Evolutionary conservation across 305 asterid genomes (phyloP), one percentile per base, ranked within the genome.

Genomic region (Fraxinus dipetala): DNA sequence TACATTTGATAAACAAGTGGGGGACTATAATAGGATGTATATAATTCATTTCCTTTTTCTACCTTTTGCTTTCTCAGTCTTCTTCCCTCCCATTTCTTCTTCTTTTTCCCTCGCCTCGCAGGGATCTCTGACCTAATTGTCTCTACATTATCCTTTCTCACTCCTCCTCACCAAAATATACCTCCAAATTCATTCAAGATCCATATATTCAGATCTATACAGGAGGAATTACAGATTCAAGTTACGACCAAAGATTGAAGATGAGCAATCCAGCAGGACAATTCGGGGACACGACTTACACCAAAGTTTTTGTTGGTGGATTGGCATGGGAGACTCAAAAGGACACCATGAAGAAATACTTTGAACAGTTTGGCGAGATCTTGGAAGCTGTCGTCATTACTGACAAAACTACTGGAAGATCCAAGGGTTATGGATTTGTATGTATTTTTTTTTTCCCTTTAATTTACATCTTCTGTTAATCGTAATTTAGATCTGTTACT

Each of bases 281-380:
- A 87, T 95, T 94, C 77, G 98, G 99, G 31, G 99, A 95, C 61
- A 95, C 99, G 1, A 95, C 98, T 0, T 91, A 94, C 87, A 95
- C 98, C 6, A 95, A 95, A 86, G 96, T 95, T 69, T 95, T 95
- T 74, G 99, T 95, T 22, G 99, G 99, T 2, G 99, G 99, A 0
- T 86, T 95, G 86, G 99, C 99, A 28, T 95, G 99, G 99, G 99
- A 95, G 90, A 94, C 99, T 51, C 99, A 94, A 81, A 95, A 95
- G 89, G 99, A 95, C 61, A 95, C 98, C 63, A 95, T 95, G 99
- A 93, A 90, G 90, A 90, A 87, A 16, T 96, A 96, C 90, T 96
- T 96, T 79, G 92, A 96, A 80, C 99, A 96, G 87, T 96, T 96
- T 77, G 99, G 99, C 74, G 98, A 96, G 75, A 96, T 96, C 83